A percentile compares a stretch with the other conserved stretches of the same genome.
phyloP scores from a whole-genome alignment of 805 yeast species.

The Lachancea sp. region DNA sequence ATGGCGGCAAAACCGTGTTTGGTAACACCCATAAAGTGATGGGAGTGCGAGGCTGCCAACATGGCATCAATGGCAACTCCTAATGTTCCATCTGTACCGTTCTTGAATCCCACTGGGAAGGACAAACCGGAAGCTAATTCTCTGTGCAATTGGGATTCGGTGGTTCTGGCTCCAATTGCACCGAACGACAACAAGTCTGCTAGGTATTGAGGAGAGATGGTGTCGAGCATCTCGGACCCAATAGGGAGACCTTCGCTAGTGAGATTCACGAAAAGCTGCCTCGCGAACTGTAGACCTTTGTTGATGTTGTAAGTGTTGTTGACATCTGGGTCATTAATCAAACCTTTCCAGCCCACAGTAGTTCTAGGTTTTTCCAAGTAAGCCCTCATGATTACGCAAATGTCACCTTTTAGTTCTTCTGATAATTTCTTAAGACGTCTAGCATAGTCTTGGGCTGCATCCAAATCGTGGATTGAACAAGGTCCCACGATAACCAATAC shows the following conservation, averaged over 20 bases:
- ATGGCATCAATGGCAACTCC: conserved; percentile 93
- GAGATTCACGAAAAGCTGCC: conserved; percentile 76
- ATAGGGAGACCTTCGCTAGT: conserved; percentile 81
- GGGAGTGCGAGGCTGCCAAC: conserved; percentile 84
- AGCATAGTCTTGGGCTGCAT: conserved; percentile 86
- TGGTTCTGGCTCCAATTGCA: conserved; percentile 98
- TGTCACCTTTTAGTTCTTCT: conserved; percentile 66
- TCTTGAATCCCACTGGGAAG: conserved; percentile 98
- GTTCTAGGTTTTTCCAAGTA: conserved; percentile 98
- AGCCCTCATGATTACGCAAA: conserved; percentile 91
- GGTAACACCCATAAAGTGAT: conserved; percentile 95
- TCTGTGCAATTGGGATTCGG: conserved; percentile 96
- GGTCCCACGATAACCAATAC: conserved; percentile 89
- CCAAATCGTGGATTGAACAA: conserved; percentile 91
- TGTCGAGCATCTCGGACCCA: conserved; percentile 97
- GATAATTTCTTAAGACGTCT: conserved; percentile 56
- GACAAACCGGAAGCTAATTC: conserved; percentile 95
- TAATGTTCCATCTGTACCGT: conserved; percentile 94
- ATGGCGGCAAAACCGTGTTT: conserved; percentile 96
- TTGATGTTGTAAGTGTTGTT: conserved; percentile 90
- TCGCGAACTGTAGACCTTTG: conserved; percentile 83
- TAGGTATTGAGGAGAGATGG: conserved; percentile 93
- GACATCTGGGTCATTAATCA: conserved; percentile 93
- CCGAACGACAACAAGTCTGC: conserved; percentile 89
- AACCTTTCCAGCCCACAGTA: conserved; percentile 98